Percentiles rank a stretch among this genome's conserved stretches.
Conservation (phyloP, 257 asterid species). For the Nicotiana obtusifolia region DNA sequence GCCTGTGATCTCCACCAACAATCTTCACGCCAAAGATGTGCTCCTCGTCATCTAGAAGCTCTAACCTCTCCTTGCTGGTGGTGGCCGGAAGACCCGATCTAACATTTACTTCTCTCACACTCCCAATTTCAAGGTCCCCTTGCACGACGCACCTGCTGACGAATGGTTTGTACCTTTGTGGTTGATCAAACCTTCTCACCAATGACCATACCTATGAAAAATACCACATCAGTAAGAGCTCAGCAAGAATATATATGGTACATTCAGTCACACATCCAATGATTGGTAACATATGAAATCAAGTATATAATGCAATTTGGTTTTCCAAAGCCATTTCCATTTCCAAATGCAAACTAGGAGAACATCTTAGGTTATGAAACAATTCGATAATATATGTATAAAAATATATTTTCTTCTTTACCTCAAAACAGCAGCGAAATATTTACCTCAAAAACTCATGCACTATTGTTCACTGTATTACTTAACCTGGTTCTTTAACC, state of each 20-base stretch:
- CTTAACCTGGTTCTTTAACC: too few relatives aligned
- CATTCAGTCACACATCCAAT: neutral
- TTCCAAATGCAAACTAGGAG: neutral
- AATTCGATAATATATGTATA: neutral
- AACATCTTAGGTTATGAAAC: neutral
- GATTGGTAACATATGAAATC: neutral
- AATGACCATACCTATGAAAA: conserved; percentile 14
- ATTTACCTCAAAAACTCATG: too few relatives aligned
- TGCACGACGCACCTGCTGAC: conserved; percentile 13
- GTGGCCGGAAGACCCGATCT: conserved; percentile 20
- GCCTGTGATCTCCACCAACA: conserved; percentile 25
- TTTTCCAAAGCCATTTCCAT: neutral
- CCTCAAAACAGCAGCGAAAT: neutral
- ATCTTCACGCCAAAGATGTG: conserved; percentile 16
- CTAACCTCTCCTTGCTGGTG: conserved; percentile 23
- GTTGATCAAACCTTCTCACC: conserved; percentile 22
- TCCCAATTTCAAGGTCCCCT: conserved; percentile 19
- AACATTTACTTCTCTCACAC: conserved; percentile 23
- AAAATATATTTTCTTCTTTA: neutral
- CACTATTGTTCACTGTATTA: too few relatives aligned
- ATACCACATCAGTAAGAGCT: neutral
- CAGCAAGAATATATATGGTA: neutral
- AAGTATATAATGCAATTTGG: neutral
- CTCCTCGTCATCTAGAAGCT: conserved; percentile 18
- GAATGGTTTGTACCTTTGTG: conserved; percentile 20